Evolutionary conservation across 106 monocot species (phyloP), one percentile per base, ranked within the genome.

Genomic region (Allium cepa): DNA sequence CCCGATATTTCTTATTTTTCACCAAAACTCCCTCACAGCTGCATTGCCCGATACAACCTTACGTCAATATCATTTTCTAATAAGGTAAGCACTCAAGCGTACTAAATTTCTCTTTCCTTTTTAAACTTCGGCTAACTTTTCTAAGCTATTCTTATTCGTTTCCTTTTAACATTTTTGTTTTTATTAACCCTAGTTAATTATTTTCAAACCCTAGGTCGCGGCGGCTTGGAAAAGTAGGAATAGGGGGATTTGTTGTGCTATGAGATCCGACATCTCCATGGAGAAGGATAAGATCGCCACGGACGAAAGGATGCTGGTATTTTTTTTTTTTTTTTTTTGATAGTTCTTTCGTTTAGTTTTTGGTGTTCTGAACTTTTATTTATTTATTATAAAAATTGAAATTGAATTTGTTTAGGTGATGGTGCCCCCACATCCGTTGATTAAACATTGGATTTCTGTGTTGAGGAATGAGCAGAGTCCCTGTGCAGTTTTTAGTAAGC

Each of bases 381-480:
- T 63, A 18, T 13, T 50, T 59, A 18, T 69, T 60, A 14, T 36
- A 36, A 36, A 36, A 36, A 3, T 36, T 36, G 46, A 45, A 46
- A 16, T 52, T 18, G 49, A 53, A 46, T 48, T 49, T 58, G 45
- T 69, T 69, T 59, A 97, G 96, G 96, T 97, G 53, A 76, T 86
- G 64, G 96, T 92, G 7, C 91, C 96, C 59, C 88, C 96, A 22
- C 96, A 97, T 70, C 96, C 92, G 45, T 62, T 97, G 79, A 84
- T 97, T 76, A 97, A 97, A 78, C 96, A 97, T 70, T 97, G 96
- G 96, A 78, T 97, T 51, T 85, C 96, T 55, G 84, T 97, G 57
- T 84, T 97, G 26, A 85, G 96, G 68, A 92, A 97, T 62, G 86
- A 88, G 72, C 75, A 84, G 57, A 96, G 88, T 16, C 95, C 91